A percentile compares a stretch with the other conserved stretches of the same genome.
Evolutionary conservation across 2,329 filamentous ascomycete genomes (phyloP).

Genomic region (Fusarium camptoceras): DNA sequence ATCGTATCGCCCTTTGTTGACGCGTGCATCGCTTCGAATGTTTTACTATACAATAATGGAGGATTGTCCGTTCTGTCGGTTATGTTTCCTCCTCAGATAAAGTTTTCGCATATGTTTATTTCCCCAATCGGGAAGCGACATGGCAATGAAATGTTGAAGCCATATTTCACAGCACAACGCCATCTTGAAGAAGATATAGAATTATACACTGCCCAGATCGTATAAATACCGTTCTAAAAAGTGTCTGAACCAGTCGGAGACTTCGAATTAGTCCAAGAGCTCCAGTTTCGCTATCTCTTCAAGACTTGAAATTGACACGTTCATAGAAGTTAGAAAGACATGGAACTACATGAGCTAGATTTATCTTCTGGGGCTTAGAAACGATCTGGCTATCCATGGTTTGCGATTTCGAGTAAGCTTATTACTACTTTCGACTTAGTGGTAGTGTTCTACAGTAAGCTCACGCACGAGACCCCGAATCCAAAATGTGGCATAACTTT

Average conservation of each 20-base stretch:
- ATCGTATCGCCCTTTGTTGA: background rate
- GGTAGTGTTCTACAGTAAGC: background rate
- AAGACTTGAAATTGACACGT: background rate
- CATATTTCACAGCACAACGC: conserved; percentile 32
- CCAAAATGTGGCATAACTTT: conserved; percentile 19
- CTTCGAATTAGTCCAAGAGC: background rate
- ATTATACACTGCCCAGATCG: background rate
- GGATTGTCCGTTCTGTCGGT: background rate
- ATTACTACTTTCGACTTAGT: background rate
- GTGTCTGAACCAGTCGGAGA: background rate
- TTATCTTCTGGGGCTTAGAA: background rate
- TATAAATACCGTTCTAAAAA: background rate
- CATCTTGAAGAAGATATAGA: background rate
- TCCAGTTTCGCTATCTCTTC: background rate
- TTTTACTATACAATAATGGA: background rate
- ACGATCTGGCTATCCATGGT: background rate
- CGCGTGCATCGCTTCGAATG: background rate
- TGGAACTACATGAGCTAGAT: background rate
- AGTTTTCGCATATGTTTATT: conserved; percentile 1
- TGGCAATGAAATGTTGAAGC: conserved; percentile 4
- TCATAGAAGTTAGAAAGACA: background rate
- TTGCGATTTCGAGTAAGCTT: background rate
- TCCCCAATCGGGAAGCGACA: background rate
- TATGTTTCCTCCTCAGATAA: conserved; percentile 5
- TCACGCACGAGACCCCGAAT: background rate